Evolutionary conservation across 2,329 filamentous ascomycete genomes (phyloP), one percentile per base, ranked within the genome.

Genomic region (Lasiodiplodia sp.): DNA sequence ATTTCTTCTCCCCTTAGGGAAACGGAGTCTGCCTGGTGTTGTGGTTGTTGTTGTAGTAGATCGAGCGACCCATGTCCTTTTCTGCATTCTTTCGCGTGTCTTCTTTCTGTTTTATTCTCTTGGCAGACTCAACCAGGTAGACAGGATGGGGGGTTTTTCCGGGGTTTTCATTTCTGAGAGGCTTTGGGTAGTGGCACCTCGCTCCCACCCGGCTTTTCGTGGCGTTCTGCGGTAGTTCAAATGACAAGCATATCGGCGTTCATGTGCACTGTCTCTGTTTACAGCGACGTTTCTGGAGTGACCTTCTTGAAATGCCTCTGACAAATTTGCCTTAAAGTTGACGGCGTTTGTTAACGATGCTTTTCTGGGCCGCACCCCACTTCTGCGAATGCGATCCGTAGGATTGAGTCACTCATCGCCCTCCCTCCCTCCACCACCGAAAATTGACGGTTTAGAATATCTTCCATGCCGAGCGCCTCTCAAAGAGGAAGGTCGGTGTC

Each of bases 71-170:
- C 60, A 64, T 52, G 31, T 64, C 47, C 23, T 52, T 64, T 64
- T 64, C 38, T 40, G 60, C 60, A 64, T 52, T 57, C 51, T 65
- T 68, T 65, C 44, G 40, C 53, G 37, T 34, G n/a, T 47, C 44
- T 65, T 37, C 52, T 63, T 37, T 51, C 51, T 65, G 40, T 64
- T 56, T 57, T 62, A 47, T 57, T 52, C 67, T 57, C 37, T 62
- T 68, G 52, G 67, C 67, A 68, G 67, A 68, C 23, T 63, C 67
- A 68, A 65, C 67, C 58, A 49, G 67, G 67, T 68, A 68, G 67
- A 68, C 57, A 49, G 66, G 38, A 34, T 66, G 63, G 56, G 31
- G 55, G 55, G 0, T 31, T 38, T 68, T 62, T 68, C 66, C n/a
- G 55, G 31, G 53, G 18, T n/a, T 52, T 51, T 62, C 40, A 16